Evolutionary conservation across 2,329 filamentous ascomycete genomes (phyloP).

Genomic region (Reticulascus tulasneorum): DNA sequence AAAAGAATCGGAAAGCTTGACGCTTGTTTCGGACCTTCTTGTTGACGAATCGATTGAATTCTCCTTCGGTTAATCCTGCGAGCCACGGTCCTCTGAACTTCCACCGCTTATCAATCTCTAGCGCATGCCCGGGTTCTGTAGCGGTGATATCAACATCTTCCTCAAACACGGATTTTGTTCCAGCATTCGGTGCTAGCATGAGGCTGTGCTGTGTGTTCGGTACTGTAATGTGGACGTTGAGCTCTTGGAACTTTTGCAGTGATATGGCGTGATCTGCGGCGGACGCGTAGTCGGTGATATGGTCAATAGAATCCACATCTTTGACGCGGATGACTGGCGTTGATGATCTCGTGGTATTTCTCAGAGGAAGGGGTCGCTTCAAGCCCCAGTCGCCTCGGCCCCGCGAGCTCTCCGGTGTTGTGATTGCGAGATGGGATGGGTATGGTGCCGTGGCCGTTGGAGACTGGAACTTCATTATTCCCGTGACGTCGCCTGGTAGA

Average conservation of each 20-base stretch:
- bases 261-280: slow-evolving; percentile 78
- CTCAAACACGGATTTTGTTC: slow-evolving; percentile 55
- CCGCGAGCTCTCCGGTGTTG: slow-evolving; percentile 69
- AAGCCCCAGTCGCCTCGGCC: slow-evolving; percentile 86
- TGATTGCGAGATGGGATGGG: slow-evolving; percentile 80
- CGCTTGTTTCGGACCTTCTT: slow-evolving; percentile 51
- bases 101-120: slow-evolving; percentile 48
- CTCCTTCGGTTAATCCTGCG: slow-evolving; percentile 57
- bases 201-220: slow-evolving; percentile 24
- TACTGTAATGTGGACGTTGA: slow-evolving; percentile 67
- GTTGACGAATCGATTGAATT: slow-evolving; percentile 53
- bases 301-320: slow-evolving; percentile 78
- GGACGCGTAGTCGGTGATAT: slow-evolving; percentile 83
- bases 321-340: slow-evolving; percentile 74
- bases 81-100: slow-evolving; percentile 66
- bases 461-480: slow-evolving; percentile 48
- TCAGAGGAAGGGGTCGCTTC: slow-evolving; percentile 77
- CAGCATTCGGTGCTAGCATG: slow-evolving; percentile 3
- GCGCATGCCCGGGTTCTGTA: slow-evolving; percentile 15
- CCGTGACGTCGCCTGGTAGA: slow-evolving; percentile 48
- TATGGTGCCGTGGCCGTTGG: slow-evolving; percentile 69
- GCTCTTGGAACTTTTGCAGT: slow-evolving; percentile 80
- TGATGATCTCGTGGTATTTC: slow-evolving; percentile 66
- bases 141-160: slow-evolving; percentile 51
- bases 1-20: slow-evolving; percentile 49